Conservation (phyloP, 163 green algal species). For the Scenedesmus sp. region DNA sequence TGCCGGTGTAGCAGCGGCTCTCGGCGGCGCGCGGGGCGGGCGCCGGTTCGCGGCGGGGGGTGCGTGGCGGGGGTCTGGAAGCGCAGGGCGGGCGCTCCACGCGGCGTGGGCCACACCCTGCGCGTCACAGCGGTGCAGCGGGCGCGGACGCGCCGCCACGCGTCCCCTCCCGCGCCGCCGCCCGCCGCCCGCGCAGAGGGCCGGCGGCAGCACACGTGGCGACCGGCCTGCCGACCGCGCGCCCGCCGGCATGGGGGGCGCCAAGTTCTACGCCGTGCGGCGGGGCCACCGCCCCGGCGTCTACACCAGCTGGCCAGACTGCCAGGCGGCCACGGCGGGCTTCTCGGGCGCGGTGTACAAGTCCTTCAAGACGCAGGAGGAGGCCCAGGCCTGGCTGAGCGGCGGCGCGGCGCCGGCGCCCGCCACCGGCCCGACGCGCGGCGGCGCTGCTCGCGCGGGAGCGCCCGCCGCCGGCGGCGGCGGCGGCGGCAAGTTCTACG, state of each 20-base stretch:
- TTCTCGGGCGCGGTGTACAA: constrained; percentile 20
- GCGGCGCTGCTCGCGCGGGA: background rate
- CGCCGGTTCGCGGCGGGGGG: too few species aligned
- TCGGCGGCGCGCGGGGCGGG: too few species aligned
- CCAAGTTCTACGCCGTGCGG: constrained; percentile 36
- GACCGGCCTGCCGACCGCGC: background rate
- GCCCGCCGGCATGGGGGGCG: background rate
- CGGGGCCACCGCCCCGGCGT: constrained; percentile 11
- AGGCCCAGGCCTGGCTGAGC: constrained; percentile 1
- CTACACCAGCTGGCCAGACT: constrained; percentile 4
- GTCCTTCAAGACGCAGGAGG: background rate
- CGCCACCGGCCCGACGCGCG: background rate
- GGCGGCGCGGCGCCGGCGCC: background rate
- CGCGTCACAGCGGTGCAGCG: too few species aligned
- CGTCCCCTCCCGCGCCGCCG: too few species aligned
- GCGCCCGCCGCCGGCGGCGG: background rate
- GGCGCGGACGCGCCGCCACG: too few species aligned
- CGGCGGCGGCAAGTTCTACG: constrained; percentile 9
- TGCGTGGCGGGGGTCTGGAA: background rate
- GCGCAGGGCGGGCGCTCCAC: background rate
- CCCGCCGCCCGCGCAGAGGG: background rate
- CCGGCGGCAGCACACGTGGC: too few species aligned
- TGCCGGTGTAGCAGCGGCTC: too few species aligned
- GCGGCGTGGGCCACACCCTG: too few species aligned
- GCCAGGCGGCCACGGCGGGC: background rate